Base-by-base conservation (phyloP, 176 grass and related monocot species). In the Dactylis glomerata region DNA sequence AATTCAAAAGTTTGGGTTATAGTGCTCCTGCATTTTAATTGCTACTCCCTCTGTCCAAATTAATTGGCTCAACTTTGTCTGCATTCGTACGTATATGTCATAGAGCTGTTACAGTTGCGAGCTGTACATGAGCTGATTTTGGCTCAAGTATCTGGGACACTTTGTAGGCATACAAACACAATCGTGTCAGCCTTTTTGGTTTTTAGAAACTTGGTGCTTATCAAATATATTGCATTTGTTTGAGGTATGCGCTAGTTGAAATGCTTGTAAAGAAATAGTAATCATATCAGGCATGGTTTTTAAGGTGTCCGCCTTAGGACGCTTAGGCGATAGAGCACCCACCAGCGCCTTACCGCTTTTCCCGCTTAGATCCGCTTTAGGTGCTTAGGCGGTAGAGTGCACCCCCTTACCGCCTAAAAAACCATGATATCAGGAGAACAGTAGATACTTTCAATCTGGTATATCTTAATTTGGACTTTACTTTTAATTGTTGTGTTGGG, bases 351-450 rank as follows among this genome's bases (percentile, higher is more conserved):
- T 36, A 36, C 2, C 3, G 2, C 5, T 36, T 36, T 36, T 2
- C 34, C 34, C 34, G 34, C 34, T 36, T 36, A n/a, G n/a, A n/a
- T n/a, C n/a, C n/a, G n/a, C n/a, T n/a, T n/a, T 36, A 36, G 34
- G 34, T 5, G 34, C 2, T 36, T 36, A 36, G 34, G 34, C 5
- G 34, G 34, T 36, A 36, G 34, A 36, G 34, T 5, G 34, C 34
- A 2, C 34, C 34, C 34, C 34, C 34, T 36, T 36, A 5, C 34
- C 5, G 3, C 34, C 5, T 36, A 36, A n/a, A n/a, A n/a, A n/a
- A n/a, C n/a, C n/a, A n/a, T n/a, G n/a, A 50, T 75, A 75, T 75
- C 71, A 78, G 63, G 28, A 77, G 55, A 77, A 37, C 44, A 31
- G 30, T 71, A 28, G 10, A 37, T 84, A 27, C 17, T 20, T 54